Evolutionary conservation across 768 basidiomycete species (phyloP).

Genomic region (Boletus rufocinnamomeus): DNA sequence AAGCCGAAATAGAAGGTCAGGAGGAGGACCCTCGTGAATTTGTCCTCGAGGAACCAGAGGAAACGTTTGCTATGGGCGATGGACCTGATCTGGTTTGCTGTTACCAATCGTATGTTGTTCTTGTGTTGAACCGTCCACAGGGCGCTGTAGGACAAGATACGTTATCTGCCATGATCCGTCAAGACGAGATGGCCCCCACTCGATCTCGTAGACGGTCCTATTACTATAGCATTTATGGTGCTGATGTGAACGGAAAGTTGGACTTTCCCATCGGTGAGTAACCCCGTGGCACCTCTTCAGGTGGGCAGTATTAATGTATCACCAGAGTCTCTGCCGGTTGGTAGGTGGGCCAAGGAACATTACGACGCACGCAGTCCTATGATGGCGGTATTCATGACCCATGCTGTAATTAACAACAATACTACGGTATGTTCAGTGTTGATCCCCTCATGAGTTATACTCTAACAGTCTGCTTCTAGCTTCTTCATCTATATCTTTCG

Average conservation of each 20-base stretch:
- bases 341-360: constrained; percentile 57
- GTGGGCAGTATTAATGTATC: constrained; percentile 1
- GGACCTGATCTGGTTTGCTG: constrained; percentile 30
- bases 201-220: constrained; percentile 60
- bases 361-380: constrained; percentile 59
- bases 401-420: constrained; percentile 72
- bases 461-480: constrained; percentile 34
- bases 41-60: constrained; percentile 22
- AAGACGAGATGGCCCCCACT: constrained; percentile 64
- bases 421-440: constrained; percentile 28
- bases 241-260: constrained; percentile 49
- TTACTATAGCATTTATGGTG: constrained; percentile 42
- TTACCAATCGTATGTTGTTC: not conserved
- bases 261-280: constrained; percentile 58
- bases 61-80: constrained; percentile 9
- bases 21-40: constrained; percentile 22
- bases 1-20: constrained; percentile 11
- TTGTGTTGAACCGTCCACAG: constrained; percentile 37
- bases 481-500: constrained; percentile 49
- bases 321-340: constrained; percentile 57
- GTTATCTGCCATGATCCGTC: constrained; percentile 69
- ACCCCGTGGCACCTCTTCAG: not conserved
- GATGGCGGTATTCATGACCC: constrained; percentile 69
- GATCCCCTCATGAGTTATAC: not conserved
- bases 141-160: constrained; percentile 75